Evolutionary conservation across 2,329 filamentous ascomycete species (phyloP).

Genomic region (Colletotrichum sp.): DNA sequence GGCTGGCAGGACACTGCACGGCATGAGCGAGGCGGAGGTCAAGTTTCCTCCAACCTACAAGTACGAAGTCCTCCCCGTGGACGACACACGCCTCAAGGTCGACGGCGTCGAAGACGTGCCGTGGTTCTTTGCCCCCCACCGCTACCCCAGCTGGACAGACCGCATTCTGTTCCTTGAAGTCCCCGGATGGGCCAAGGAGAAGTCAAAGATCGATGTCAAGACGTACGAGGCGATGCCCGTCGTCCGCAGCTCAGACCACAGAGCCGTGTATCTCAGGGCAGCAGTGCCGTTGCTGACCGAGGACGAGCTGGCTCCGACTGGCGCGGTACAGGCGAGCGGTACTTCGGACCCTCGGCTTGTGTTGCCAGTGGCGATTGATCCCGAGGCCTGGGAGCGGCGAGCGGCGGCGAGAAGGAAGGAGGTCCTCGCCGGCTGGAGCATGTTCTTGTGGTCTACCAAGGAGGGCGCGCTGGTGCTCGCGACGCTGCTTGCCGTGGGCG

Average conservation of each 20-base stretch:
- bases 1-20: constrained; percentile 76
- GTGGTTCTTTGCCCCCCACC: constrained; percentile 80
- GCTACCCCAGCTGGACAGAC: constrained; percentile 95
- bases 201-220: constrained; percentile 51
- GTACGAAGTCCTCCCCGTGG: constrained; percentile 60
- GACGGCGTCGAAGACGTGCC: constrained; percentile 39
- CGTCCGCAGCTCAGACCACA: constrained; percentile 85
- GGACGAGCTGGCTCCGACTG: constrained; percentile 41
- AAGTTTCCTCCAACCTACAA: constrained; percentile 95
- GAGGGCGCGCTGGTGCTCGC: constrained; percentile 52
- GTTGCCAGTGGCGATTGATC: constrained; percentile 58
- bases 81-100: constrained; percentile 24
- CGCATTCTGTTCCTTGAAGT: constrained; percentile 79
- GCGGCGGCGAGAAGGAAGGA: constrained; percentile 50
- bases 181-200: constrained; percentile 53
- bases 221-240: constrained; percentile 80
- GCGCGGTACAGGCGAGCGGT: constrained; percentile 14
- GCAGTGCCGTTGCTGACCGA: constrained; percentile 64
- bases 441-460: constrained; percentile 59
- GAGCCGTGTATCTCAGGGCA: constrained; percentile 77
- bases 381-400: constrained; percentile 59
- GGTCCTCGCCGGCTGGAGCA: constrained; percentile 57
- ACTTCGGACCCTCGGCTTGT: constrained; percentile 45
- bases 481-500: constrained; percentile 44
- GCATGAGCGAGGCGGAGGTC: constrained; percentile 76